A percentile compares a stretch with the other conserved stretches of the same genome.
Conservation (phyloP, 306 rosid genomes). For the Biancaea sappan region DNA sequence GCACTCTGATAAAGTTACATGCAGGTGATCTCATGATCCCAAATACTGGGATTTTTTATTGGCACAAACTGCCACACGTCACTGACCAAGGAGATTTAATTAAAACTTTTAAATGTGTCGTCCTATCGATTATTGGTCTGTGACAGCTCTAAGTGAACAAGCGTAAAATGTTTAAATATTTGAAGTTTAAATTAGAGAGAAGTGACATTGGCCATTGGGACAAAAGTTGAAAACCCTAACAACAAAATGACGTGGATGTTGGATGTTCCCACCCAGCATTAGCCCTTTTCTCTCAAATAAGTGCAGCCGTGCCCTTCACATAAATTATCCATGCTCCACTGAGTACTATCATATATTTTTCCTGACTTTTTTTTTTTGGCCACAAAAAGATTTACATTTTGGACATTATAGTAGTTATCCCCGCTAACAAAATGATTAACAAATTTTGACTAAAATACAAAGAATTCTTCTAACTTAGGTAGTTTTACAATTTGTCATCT, state of each 20-base stretch:
- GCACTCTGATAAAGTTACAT: constrained; percentile 34
- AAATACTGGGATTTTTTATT: background rate
- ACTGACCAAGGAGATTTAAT: fast-evolving
- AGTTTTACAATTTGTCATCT: too few relatives aligned
- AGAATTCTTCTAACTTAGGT: too few relatives aligned
- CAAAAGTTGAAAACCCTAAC: constrained; percentile 66
- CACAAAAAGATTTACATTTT: too few relatives aligned
- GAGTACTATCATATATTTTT: too few relatives aligned
- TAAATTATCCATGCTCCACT: too few relatives aligned
- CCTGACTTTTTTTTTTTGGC: too few relatives aligned
- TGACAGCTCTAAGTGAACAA: background rate
- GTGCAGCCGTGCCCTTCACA: background rate
- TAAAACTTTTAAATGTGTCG: background rate
- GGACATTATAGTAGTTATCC: too few relatives aligned
- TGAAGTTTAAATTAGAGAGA: constrained; percentile 33
- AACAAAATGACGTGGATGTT: constrained; percentile 52
- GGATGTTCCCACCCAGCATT: constrained; percentile 49
- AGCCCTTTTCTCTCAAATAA: constrained; percentile 5
- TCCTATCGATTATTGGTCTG: constrained; percentile 33
- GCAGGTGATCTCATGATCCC: constrained; percentile 49
- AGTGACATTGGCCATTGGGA: constrained; percentile 36
- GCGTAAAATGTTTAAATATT: background rate
- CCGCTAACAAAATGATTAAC: too few relatives aligned
- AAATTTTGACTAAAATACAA: too few relatives aligned
- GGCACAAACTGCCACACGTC: constrained; percentile 35